These are phyloP conservation scores for Psilocybe tampanensis DNA, from an alignment of 768 basidiomycete species.

Conservation along the genomic window DNA sequence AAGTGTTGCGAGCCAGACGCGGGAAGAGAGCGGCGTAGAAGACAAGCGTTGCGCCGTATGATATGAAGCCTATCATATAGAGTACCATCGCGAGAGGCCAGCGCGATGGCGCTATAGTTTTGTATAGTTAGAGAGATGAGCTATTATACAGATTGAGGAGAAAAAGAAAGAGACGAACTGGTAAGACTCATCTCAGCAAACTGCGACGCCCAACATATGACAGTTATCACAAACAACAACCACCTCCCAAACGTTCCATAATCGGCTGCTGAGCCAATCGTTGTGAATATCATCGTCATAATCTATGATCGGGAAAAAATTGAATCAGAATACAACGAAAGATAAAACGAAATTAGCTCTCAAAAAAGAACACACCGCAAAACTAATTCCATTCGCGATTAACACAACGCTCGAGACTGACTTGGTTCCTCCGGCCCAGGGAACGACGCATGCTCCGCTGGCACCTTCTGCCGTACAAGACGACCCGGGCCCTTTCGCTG, in stretches of 20 bases:
- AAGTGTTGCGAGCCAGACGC: slow-evolving; percentile 78
- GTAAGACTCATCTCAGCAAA: slow-evolving; percentile 78
- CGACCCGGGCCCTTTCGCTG: slow-evolving; percentile 66
- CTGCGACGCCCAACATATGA: slow-evolving; percentile 81
- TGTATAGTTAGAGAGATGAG: neutral
- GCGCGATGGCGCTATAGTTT: slow-evolving; percentile 52
- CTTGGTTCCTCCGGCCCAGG: slow-evolving; percentile 76
- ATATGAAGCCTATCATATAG: slow-evolving; percentile 79
- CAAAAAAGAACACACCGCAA: slow-evolving; percentile 57
- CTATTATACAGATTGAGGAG: neutral
- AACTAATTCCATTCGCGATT: slow-evolving; percentile 74
- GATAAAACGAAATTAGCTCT: neutral
- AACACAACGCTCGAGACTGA: slow-evolving; percentile 77
- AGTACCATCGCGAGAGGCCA: slow-evolving; percentile 81
- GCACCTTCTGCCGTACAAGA: slow-evolving; percentile 58
- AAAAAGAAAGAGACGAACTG: slow-evolving; percentile 40
- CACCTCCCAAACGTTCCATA: slow-evolving; percentile 79
- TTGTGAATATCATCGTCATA: slow-evolving; percentile 84
- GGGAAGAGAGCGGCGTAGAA: slow-evolving; percentile 83
- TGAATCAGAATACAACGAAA: neutral
- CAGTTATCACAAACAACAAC: slow-evolving; percentile 70
- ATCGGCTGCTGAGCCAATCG: slow-evolving; percentile 73
- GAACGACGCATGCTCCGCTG: slow-evolving; percentile 77
- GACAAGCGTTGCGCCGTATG: slow-evolving; percentile 79
- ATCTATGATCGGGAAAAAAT: too few species aligned